Conservation (phyloP, 495 filamentous ascomycete genomes). For the Paragyromitra xinjiangensis region DNA sequence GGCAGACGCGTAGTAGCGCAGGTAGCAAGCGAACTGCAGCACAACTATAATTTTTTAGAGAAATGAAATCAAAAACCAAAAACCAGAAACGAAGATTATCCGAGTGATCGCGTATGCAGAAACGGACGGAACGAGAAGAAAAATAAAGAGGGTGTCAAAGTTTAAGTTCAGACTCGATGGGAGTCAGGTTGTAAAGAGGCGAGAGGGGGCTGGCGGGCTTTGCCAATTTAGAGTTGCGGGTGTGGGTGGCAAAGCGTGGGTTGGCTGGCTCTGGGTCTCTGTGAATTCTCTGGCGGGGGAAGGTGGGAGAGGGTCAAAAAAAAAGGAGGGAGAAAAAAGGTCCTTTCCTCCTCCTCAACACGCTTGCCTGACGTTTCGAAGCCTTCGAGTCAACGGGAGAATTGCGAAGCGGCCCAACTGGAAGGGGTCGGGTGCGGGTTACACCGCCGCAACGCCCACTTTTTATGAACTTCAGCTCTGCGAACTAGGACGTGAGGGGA, state of each 20-base stretch:
- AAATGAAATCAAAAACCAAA: not conserved
- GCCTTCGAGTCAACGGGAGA: conserved; percentile 41
- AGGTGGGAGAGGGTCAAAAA: not conserved
- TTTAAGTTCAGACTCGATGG: conserved; percentile 9
- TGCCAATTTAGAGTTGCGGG: conserved; percentile 25
- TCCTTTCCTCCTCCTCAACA: not conserved
- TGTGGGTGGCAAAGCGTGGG: conserved; percentile 14
- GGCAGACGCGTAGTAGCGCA: conserved; percentile 37
- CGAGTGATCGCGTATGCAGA: conserved; percentile 48
- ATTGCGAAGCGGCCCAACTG: conserved; percentile 38
- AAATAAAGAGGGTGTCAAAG: not conserved
- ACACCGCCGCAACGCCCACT: conserved; percentile 33
- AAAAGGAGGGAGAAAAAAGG: not conserved
- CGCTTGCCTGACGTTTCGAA: not conserved
- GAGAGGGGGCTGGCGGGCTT: not conserved
- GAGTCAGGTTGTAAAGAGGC: not conserved
- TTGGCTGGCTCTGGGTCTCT: conserved; percentile 10
- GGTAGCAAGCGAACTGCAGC: not conserved
- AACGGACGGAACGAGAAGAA: not conserved
- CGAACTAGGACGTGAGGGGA: conserved; percentile 6
- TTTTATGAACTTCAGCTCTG: conserved; percentile 12
- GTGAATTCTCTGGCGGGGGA: not conserved
- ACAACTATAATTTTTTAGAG: not conserved
- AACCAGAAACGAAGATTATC: conserved; percentile 13
- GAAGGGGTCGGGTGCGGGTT: conserved; percentile 16